These are phyloP conservation scores for Syncephalastrum racemosum DNA, from an alignment of 371 early-diverging fungal genomes.

Conservation along the genomic window DNA sequence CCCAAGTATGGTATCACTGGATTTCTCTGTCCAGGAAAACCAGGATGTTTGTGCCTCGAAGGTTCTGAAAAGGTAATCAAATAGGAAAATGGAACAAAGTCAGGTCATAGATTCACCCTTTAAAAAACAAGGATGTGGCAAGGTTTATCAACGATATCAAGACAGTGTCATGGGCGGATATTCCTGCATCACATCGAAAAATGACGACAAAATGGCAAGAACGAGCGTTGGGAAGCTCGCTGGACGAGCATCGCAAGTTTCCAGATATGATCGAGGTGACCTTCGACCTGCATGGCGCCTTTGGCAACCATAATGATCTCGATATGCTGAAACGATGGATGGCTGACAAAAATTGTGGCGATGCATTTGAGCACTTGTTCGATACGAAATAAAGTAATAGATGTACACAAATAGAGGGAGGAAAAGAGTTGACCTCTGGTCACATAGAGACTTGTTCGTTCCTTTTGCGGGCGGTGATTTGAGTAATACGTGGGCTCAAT, in stretches of 20 bases:
- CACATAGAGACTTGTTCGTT: too few relatives aligned
- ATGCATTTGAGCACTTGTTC: conserved; percentile 43
- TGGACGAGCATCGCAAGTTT: conserved; percentile 25
- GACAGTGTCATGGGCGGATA: conserved; percentile 41
- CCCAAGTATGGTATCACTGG: conserved; percentile 42
- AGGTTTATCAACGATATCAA: conserved; percentile 45
- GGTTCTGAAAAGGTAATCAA: conserved; percentile 35
- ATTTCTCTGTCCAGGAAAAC: conserved; percentile 44
- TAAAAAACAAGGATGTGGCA: conserved; percentile 21
- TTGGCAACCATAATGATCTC: conserved; percentile 38
- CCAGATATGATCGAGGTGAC: conserved; percentile 35
- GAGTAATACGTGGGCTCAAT: too few relatives aligned
- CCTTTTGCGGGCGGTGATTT: too few relatives aligned
- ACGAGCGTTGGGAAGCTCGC: conserved; percentile 13
- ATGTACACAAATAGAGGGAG: too few relatives aligned
- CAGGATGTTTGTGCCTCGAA: conserved; percentile 41
- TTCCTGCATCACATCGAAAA: conserved; percentile 39
- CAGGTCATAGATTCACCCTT: background rate
- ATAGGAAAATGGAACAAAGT: conserved; percentile 2
- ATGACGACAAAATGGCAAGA: conserved; percentile 44
- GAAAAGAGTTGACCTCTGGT: too few relatives aligned
- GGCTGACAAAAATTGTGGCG: conserved; percentile 31
- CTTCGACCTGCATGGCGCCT: conserved; percentile 39
- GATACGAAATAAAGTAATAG: conserved; percentile 8
- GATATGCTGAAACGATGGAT: conserved; percentile 37